phyloP scores from a whole-genome alignment of 23 red algal genomes.

The Gracilaria caudata region DNA sequence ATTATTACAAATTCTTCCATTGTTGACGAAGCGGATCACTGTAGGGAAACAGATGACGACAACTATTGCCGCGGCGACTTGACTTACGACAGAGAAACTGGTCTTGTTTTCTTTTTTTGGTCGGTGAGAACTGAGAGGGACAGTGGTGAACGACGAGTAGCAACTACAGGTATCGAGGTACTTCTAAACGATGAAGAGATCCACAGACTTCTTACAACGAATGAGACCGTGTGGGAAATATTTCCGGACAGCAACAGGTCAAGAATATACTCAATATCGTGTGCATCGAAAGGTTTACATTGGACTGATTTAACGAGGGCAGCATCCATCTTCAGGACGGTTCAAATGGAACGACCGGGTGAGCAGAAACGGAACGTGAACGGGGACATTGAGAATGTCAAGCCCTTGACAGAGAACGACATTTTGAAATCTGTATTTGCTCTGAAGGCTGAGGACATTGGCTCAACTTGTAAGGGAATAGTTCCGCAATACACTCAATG shows the following conservation, averaged over 20 bases:
- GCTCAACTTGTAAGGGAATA: conserved; percentile 10
- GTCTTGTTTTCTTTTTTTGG: conserved; percentile 40
- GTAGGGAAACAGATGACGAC: background rate
- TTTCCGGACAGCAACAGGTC: background rate
- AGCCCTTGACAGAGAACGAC: background rate
- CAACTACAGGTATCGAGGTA: conserved; percentile 18
- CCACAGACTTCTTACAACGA: background rate
- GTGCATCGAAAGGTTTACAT: background rate
- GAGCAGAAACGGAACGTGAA: conserved; percentile 9
- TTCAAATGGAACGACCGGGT: conserved; percentile 39
- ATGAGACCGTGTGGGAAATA: conserved; percentile 7
- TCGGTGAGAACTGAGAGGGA: background rate
- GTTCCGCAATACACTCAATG: conserved; percentile 3
- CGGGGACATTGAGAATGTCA: background rate
- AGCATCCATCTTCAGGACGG: conserved; percentile 19
- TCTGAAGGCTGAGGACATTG: conserved; percentile 29
- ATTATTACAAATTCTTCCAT: background rate
- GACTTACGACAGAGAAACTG: conserved; percentile 37
- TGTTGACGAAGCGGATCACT: conserved; percentile 2
- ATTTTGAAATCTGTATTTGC: conserved; percentile 22
- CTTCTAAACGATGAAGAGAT: conserved; percentile 18
- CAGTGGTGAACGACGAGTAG: background rate
- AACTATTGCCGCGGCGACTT: conserved; percentile 18
- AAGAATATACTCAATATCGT: conserved; percentile 17
- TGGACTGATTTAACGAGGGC: conserved; percentile 33